These are phyloP conservation scores for Eucalyptus paniculata DNA, from an alignment of 345 rosid genomes.

Conservation along the genomic window DNA sequence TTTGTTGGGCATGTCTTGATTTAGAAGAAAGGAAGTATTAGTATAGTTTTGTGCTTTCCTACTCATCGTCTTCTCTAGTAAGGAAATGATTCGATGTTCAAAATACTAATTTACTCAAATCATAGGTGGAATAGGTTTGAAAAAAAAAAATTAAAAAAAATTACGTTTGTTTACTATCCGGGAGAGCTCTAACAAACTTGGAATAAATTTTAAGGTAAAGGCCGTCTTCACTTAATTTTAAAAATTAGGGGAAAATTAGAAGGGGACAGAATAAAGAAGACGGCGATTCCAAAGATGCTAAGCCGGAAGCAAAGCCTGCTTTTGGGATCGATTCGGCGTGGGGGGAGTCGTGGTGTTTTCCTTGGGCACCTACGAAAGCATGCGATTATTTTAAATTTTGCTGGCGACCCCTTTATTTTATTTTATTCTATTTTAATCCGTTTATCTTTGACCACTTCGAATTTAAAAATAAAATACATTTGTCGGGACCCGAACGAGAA, in stretches of 20 bases:
- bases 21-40: neutral
- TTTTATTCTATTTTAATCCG: neutral
- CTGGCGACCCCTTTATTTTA: neutral
- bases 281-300: neutral
- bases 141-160: no score
- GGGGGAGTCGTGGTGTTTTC: neutral
- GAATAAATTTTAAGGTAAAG: neutral
- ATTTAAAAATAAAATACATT: no score
- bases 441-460: neutral
- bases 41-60: neutral
- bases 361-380: neutral
- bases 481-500: neutral
- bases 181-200: neutral
- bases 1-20: neutral
- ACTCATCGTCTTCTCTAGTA: fast-evolving
- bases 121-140: neutral
- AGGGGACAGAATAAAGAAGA: neutral
- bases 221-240: neutral
- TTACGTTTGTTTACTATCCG: neutral
- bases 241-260: neutral
- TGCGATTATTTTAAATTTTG: neutral
- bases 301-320: neutral
- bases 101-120: neutral
- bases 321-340: neutral
- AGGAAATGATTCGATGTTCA: neutral